Conservation (phyloP, 2,329 filamentous ascomycete species). For the Fusarium pilosicola region DNA sequence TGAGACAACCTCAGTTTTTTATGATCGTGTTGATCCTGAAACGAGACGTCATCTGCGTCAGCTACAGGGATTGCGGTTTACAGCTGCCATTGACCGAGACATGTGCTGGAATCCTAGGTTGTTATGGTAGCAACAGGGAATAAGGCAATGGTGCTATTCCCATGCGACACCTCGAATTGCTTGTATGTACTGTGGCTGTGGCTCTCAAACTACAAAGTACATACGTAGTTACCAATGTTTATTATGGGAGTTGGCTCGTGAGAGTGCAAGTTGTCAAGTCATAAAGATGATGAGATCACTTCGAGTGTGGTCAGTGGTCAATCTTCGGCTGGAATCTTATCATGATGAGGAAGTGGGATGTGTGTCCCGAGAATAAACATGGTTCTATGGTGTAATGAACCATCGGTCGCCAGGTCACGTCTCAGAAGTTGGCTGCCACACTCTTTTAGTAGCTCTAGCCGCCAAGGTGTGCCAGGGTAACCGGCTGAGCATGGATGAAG, state of each 20-base stretch:
- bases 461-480: slow-evolving; percentile 20
- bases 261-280: not conserved
- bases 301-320: not conserved
- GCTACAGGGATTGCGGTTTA: slow-evolving; percentile 12
- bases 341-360: not conserved
- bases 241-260: not conserved
- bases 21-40: slow-evolving; percentile 27
- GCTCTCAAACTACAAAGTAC: not conserved
- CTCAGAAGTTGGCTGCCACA: slow-evolving; percentile 29
- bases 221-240: not conserved
- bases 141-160: slow-evolving; percentile 13
- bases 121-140: slow-evolving; percentile 31
- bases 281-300: not conserved
- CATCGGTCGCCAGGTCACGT: slow-evolving; percentile 29
- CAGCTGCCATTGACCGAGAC: slow-evolving; percentile 6
- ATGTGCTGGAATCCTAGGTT: slow-evolving; percentile 25
- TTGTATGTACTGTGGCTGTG: not conserved
- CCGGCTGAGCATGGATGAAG: slow-evolving; percentile 15
- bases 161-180: not conserved
- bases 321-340: not conserved
- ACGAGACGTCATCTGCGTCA: slow-evolving; percentile 34
- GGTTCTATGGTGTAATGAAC: slow-evolving; percentile 2
- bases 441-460: slow-evolving; percentile 12
- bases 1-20: slow-evolving; percentile 24
- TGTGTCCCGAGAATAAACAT: slow-evolving; percentile 1